Conservation (phyloP, 2,329 filamentous ascomycete genomes). For the Colletotrichum abscissum region DNA sequence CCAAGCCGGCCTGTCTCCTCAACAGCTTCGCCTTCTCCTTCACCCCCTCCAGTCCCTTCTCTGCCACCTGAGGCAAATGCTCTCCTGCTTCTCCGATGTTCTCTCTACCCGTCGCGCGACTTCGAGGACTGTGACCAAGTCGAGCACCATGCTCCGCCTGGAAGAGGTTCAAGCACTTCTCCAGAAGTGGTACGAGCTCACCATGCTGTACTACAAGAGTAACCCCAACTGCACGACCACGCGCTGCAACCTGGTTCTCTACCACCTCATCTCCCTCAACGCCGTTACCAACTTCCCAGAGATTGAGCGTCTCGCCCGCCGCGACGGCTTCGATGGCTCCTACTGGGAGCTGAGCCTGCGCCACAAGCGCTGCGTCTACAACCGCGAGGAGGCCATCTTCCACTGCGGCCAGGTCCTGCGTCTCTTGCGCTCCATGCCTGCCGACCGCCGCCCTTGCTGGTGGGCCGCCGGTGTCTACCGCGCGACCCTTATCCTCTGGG, state of each 20-base stretch:
- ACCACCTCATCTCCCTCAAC: conserved; percentile 78
- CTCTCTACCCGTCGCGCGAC: conserved; percentile 53
- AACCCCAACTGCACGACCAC: conserved; percentile 69
- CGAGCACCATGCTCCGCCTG: conserved; percentile 69
- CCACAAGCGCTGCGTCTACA: conserved; percentile 72
- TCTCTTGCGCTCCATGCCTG: conserved; percentile 69
- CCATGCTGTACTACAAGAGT: conserved; percentile 64
- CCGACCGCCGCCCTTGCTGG: conserved; percentile 73
- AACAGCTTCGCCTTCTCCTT: conserved; percentile 74
- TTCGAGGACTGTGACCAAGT: conserved; percentile 64
- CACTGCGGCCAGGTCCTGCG: conserved; percentile 76
- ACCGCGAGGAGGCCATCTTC: conserved; percentile 72
- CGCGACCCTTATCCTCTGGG: conserved; percentile 72
- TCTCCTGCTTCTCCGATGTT: conserved; percentile 72
- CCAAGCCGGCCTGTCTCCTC: conserved; percentile 55
- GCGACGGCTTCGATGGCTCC: conserved; percentile 66
- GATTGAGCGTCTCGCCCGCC: conserved; percentile 73
- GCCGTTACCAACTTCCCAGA: conserved; percentile 75
- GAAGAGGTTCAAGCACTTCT: conserved; percentile 74
- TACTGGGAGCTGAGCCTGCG: conserved; percentile 65
- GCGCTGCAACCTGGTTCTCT: conserved; percentile 74
- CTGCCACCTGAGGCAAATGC: conserved; percentile 72
- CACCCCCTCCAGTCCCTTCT: conserved; percentile 76
- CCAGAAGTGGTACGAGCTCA: conserved; percentile 75
- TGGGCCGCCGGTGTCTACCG: conserved; percentile 79